A percentile compares a stretch with the other conserved stretches of the same genome.
phyloP scores from a whole-genome alignment of 2,329 filamentous ascomycete genomes.

The Fusarium sp. region DNA sequence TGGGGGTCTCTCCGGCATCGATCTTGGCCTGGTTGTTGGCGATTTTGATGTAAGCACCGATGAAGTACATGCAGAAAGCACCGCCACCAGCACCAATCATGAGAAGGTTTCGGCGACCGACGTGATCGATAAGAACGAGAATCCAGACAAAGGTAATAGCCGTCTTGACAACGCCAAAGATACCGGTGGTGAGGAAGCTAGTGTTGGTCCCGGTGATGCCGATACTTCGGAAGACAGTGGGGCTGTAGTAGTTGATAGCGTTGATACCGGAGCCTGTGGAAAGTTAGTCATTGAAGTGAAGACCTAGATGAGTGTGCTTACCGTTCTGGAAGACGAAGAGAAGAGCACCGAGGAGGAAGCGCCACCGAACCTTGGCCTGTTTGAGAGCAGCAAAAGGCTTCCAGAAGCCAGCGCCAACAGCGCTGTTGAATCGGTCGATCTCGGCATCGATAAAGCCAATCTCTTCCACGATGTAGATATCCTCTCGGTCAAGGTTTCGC shows the following conservation, averaged over 20 bases:
- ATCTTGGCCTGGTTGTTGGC: constrained; percentile 56
- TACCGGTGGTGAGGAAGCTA: constrained; percentile 70
- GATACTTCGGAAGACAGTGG: constrained; percentile 56
- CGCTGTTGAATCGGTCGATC: constrained; percentile 69
- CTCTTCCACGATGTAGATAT: constrained; percentile 78
- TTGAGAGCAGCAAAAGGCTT: constrained; percentile 71
- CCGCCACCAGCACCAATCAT: constrained; percentile 71
- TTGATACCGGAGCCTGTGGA: constrained; percentile 71
- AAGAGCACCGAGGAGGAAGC: constrained; percentile 77
- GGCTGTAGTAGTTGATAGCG: constrained; percentile 78
- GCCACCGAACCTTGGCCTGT: constrained; percentile 69
- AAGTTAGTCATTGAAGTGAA: constrained; percentile 6
- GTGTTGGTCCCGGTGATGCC: constrained; percentile 58
- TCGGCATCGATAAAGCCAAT: constrained; percentile 76
- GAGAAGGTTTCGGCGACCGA: constrained; percentile 66
- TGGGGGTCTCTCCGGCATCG: constrained; percentile 44
- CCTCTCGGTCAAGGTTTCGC: constrained; percentile 63
- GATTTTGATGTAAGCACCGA: constrained; percentile 57
- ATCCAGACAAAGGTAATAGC: constrained; percentile 75
- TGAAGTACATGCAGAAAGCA: constrained; percentile 73
- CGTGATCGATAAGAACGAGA: constrained; percentile 72
- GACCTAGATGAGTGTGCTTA: constrained; percentile 10
- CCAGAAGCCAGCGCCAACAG: constrained; percentile 78
- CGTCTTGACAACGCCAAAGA: constrained; percentile 82
- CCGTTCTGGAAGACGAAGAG: constrained; percentile 86